phyloP scores from a whole-genome alignment of 176 grass and related monocot species.

The Tuctoria greenei region DNA sequence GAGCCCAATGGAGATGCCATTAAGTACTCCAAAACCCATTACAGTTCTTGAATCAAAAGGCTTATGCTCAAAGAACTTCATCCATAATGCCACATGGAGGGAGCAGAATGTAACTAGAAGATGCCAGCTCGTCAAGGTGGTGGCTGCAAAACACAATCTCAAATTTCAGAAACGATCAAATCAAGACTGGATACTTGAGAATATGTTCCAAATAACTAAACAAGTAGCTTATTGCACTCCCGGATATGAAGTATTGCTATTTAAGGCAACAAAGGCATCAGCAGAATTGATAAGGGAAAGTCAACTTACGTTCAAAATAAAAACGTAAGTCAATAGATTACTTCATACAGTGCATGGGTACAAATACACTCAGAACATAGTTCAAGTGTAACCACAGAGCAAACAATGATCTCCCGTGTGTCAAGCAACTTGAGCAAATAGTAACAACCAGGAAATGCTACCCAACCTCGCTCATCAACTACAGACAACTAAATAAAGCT shows the following conservation, averaged over 20 bases:
- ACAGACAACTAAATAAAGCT: conserved; percentile 10
- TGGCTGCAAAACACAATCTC: conserved; percentile 65
- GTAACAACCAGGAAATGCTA: conserved; percentile 33
- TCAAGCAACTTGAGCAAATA: conserved; percentile 35
- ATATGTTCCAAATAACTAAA: background rate
- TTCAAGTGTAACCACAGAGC: conserved; percentile 13
- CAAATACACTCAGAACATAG: conserved; percentile 2
- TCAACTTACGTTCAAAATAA: background rate
- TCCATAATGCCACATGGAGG: conserved; percentile 87
- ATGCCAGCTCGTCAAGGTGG: conserved; percentile 99
- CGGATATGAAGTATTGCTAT: background rate
- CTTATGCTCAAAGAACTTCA: conserved; percentile 97
- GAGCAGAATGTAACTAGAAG: conserved; percentile 98
- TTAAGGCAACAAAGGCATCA: background rate
- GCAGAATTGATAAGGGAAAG: background rate
- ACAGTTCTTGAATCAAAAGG: conserved; percentile 94
- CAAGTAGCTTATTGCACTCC: background rate
- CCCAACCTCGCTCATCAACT: conserved; percentile 13
- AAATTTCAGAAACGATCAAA: background rate
- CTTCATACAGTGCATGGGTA: background rate
- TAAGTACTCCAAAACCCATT: conserved; percentile 96
- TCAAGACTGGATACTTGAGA: background rate
- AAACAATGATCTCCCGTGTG: conserved; percentile 28
- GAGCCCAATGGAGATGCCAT: conserved; percentile 97
- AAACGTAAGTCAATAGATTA: background rate